phyloP scores from a whole-genome alignment of 805 yeast species.

The Teunomyces stri region DNA sequence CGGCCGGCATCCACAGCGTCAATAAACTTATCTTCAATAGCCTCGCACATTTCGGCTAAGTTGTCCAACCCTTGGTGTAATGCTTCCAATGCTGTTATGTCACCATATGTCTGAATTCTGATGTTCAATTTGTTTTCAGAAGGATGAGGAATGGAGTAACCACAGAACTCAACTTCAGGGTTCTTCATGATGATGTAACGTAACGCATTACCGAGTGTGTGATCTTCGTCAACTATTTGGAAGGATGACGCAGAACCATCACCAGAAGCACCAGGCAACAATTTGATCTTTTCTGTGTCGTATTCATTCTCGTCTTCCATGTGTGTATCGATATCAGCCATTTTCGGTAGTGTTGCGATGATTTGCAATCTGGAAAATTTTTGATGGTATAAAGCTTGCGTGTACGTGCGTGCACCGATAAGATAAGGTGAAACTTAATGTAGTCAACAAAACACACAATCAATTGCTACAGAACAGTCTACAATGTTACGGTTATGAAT shows the following conservation, averaged over 20 bases:
- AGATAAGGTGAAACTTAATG: not conserved
- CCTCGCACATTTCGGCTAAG: conserved; percentile 76
- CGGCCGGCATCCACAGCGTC: conserved; percentile 61
- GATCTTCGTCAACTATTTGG: conserved; percentile 91
- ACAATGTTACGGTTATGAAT: too few species aligned
- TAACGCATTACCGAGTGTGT: conserved; percentile 90
- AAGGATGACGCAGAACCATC: conserved; percentile 95
- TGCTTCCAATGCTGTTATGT: conserved; percentile 86
- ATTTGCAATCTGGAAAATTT: conserved; percentile 7
- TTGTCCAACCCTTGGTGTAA: conserved; percentile 88
- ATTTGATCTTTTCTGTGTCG: conserved; percentile 56
- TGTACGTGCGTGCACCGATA: conserved; percentile 3
- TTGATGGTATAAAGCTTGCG: not conserved
- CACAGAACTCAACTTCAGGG: conserved; percentile 97
- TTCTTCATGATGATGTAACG: conserved; percentile 95
- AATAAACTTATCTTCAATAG: conserved; percentile 75
- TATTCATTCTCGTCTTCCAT: conserved; percentile 46
- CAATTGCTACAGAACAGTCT: too few species aligned
- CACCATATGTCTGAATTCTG: conserved; percentile 91
- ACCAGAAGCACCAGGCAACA: conserved; percentile 83
- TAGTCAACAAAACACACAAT: too few species aligned
- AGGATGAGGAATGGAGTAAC: conserved; percentile 98
- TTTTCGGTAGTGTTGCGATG: conserved; percentile 4
- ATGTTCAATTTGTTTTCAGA: conserved; percentile 86
- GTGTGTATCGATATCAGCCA: conserved; percentile 10